phyloP scores from a whole-genome alignment of 352 stramenopile species.

The Globisporangium paddicum region DNA sequence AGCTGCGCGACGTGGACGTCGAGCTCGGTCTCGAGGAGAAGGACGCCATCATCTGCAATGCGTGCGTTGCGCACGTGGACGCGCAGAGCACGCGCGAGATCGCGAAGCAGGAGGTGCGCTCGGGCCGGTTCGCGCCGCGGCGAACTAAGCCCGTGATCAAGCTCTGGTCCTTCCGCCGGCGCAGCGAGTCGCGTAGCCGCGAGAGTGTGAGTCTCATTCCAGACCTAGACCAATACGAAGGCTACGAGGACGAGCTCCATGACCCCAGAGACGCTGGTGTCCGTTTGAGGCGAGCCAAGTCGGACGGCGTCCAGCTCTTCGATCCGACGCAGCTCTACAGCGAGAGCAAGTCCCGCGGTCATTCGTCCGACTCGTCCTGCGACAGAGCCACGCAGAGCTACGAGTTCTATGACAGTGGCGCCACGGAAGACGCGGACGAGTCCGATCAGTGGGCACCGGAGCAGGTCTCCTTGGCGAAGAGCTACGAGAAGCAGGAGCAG shows the following conservation, averaged over 20 bases:
- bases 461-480: neutral
- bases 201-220: neutral
- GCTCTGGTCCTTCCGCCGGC: constrained; percentile 2
- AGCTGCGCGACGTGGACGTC: constrained; percentile 18
- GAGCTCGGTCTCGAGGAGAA: constrained; percentile 25
- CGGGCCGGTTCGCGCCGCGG: constrained; percentile 14
- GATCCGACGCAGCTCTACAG: constrained; percentile 5
- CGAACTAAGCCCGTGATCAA: neutral
- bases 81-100: constrained; percentile 21
- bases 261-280: too few relatives aligned
- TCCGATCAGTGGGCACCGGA: neutral
- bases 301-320: constrained; percentile 5
- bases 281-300: neutral
- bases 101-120: constrained; percentile 24
- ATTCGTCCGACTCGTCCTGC: constrained; percentile 7
- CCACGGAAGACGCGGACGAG: neutral
- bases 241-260: neutral
- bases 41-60: constrained; percentile 28
- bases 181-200: neutral
- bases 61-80: constrained; percentile 23
- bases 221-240: neutral
- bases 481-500: neutral
- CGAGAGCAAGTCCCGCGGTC: neutral
- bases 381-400: neutral
- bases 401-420: neutral